Evolutionary conservation across 2,329 filamentous ascomycete species (phyloP).

Genomic region (Ceratocystis destructans): DNA sequence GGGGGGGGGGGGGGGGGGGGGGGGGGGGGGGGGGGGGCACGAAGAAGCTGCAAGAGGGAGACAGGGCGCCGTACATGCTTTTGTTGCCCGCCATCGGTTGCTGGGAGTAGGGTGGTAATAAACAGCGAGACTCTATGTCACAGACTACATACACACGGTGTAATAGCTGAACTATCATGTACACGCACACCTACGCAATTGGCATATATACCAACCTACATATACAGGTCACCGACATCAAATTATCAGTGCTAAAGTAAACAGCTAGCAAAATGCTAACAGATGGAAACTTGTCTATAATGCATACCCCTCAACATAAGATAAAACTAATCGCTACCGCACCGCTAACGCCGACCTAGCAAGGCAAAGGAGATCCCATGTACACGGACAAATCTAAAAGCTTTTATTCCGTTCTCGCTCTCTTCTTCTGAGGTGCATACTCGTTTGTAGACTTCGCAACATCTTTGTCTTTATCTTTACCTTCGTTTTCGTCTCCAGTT

Average conservation of each 20-base stretch:
- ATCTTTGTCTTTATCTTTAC: neutral
- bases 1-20: too few relatives aligned
- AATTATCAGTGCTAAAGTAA: neutral
- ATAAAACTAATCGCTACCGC: neutral
- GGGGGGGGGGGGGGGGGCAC: too few relatives aligned
- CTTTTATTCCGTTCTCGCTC: neutral
- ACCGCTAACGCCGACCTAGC: neutral
- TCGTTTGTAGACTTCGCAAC: neutral
- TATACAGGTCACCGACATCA: neutral
- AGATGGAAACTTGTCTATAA: neutral
- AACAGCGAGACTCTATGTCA: neutral
- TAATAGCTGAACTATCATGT: neutral
- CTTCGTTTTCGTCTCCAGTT: neutral
- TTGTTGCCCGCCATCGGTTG: neutral
- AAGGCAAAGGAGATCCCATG: neutral
- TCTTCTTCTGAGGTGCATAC: neutral
- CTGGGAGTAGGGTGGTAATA: neutral
- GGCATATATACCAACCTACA: neutral
- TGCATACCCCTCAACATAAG: neutral
- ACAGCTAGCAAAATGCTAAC: neutral
- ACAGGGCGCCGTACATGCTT: neutral
- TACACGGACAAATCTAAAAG: constrained; percentile 5
- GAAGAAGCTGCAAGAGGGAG: neutral
- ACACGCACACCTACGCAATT: neutral
- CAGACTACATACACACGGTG: neutral